Percentiles rank a stretch among this genome's conserved stretches.
Evolutionary conservation across 441 rosid genomes (phyloP).

Genomic region (Gossypium aridum): DNA sequence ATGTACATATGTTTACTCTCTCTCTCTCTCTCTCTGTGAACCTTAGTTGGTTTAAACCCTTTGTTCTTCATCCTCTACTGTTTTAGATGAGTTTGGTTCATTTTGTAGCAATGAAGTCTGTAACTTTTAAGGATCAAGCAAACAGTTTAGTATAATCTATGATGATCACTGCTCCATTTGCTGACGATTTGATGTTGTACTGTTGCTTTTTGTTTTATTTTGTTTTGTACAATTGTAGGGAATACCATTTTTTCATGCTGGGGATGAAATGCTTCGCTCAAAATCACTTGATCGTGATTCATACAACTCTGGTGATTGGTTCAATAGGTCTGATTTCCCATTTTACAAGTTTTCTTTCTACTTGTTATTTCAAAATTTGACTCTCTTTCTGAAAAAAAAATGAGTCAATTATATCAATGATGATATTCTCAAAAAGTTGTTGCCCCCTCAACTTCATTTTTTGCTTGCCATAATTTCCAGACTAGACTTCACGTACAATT

Average conservation of each 20-base stretch:
- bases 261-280: constrained; percentile 95
- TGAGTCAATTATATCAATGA: neutral
- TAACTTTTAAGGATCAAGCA: neutral
- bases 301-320: constrained; percentile 99
- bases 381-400: neutral
- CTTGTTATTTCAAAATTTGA: constrained; percentile 6
- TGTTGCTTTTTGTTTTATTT: neutral
- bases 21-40: neutral
- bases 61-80: neutral
- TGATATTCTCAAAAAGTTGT: neutral
- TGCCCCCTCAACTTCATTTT: constrained; percentile 6
- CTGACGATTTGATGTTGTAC: neutral
- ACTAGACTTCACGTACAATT: constrained; percentile 74
- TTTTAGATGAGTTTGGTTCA: neutral
- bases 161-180: neutral
- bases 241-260: constrained; percentile 91
- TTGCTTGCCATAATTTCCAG: constrained; percentile 37
- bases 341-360: constrained; percentile 9
- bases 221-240: constrained; percentile 37
- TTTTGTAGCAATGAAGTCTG: neutral
- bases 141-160: neutral
- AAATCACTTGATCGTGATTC: constrained; percentile 98
- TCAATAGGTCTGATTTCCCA: constrained; percentile 60
- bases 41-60: neutral
- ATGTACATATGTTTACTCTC: neutral